Base-by-base conservation (phyloP, 371 early-diverging fungal species). In the Syncephalastrum contaminatum region DNA sequence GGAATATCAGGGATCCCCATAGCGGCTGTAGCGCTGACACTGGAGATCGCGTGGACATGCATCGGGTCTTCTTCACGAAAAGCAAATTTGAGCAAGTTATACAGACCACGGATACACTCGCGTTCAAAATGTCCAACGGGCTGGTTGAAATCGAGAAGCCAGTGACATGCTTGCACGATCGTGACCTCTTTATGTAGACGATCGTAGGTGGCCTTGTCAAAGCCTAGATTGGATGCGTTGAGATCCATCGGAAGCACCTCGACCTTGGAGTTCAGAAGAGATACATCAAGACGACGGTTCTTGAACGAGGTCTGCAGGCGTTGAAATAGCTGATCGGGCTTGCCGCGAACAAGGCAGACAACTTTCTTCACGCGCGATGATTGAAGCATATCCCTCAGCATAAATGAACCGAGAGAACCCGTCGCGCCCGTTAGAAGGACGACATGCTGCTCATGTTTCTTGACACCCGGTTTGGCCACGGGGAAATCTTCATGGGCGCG, bases 361-460 rank as follows among this genome's bases (percentile, higher is more conserved):
- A 73, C 55, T 40, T 56, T 70, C 12, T 58, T 60, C 14, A 68
- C 54, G 4, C 46, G 40, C 1, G 50, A 13, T 18, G 59, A 51
- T 25, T 57, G n/a, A 2, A 72, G 46, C 18, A 76, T 15, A 20
- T 60, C 60, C 1, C 43, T 39, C 15, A 76, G 45, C 16, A 70
- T 43, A 42, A 68, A 60, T 0, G 62, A 58, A 0, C 70, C 76
- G 14, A 76, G 51, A 14, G 68, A 63, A 0, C 76, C 72, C 47
- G 70, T 76, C 1, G 65, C 69, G 14, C 76, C 76, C 10, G 72
- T 72, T 15, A 72, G 49, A 7, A 75, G 18, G 14, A 72, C 58
- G 0, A 73, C 65, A n/a, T 67, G 56, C 4, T 36, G 51, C 13
- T 48, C n/a, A 36, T 48, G 51, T 2, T 40, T 42, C 42, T 58